Evolutionary conservation across 805 yeast species (phyloP).

Genomic region (Yamadazyma laniorum): DNA sequence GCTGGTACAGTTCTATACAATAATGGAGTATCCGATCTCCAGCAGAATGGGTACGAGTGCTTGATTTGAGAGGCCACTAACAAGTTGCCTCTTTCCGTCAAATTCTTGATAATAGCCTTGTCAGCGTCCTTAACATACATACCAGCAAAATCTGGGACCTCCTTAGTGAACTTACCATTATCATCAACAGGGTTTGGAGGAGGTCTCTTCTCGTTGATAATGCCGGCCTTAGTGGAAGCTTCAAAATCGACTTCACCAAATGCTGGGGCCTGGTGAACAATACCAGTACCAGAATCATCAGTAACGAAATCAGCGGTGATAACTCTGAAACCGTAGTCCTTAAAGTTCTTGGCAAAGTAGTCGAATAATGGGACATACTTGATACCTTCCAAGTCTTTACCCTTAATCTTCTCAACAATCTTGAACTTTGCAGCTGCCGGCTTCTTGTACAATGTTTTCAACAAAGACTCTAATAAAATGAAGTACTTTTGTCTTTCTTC

Average conservation of each 20-base stretch:
- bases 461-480: constrained; percentile 79
- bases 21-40: constrained; percentile 99
- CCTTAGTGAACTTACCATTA: constrained; percentile 76
- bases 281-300: constrained; percentile 96
- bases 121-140: constrained; percentile 95
- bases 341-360: constrained; percentile 73
- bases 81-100: constrained; percentile 74
- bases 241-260: constrained; percentile 98
- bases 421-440: constrained; percentile 87
- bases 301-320: constrained; percentile 82
- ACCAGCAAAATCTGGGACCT: constrained; percentile 75
- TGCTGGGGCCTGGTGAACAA: constrained; percentile 97
- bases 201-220: constrained; percentile 61
- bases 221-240: constrained; percentile 72
- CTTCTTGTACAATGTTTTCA: constrained; percentile 87
- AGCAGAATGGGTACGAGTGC: constrained; percentile 99
- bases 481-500: constrained; percentile 80
- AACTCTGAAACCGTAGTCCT: constrained; percentile 79
- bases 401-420: constrained; percentile 75
- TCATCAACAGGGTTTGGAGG: constrained; percentile 98
- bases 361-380: constrained; percentile 82
- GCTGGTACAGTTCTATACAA: constrained; percentile 96
- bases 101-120: constrained; percentile 77
- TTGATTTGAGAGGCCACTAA: constrained; percentile 77
- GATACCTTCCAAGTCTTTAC: constrained; percentile 74